Conservation (phyloP, 805 yeast genomes). For the Kodamaea neixiangensis region DNA sequence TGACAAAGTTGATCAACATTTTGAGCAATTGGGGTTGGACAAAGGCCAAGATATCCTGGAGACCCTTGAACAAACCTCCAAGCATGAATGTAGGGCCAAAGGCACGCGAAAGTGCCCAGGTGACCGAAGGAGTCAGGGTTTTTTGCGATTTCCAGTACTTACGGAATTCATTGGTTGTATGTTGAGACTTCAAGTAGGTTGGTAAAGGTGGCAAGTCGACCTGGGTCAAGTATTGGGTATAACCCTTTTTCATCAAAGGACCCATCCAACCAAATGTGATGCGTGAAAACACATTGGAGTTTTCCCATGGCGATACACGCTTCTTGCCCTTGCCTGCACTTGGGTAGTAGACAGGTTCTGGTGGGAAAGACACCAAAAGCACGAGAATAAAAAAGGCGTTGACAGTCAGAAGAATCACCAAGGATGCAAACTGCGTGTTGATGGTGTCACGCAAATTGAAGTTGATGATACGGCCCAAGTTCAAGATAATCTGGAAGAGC, state of each 20-base stretch:
- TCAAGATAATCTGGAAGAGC: slow-evolving; percentile 57
- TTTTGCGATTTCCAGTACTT: slow-evolving; percentile 60
- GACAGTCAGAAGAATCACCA: slow-evolving; percentile 24
- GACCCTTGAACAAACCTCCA: slow-evolving; percentile 71
- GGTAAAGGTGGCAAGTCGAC: slow-evolving; percentile 84
- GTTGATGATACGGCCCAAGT: slow-evolving; percentile 46
- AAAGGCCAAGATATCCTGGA: slow-evolving; percentile 80
- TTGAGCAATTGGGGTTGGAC: slow-evolving; percentile 82
- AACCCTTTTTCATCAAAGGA: slow-evolving; percentile 76
- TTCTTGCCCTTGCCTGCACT: slow-evolving; percentile 1
- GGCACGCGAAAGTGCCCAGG: slow-evolving; percentile 62
- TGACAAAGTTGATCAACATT: slow-evolving; percentile 56
- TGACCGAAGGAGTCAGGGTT: slow-evolving; percentile 50
- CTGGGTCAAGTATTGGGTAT: slow-evolving; percentile 53
- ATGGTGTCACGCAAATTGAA: slow-evolving; percentile 34
- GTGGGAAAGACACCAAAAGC: slow-evolving; percentile 12
- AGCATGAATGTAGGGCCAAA: slow-evolving; percentile 71
- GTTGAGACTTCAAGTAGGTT: slow-evolving; percentile 55
- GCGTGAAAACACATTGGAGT: slow-evolving; percentile 62
- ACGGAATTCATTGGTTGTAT: slow-evolving; percentile 51
- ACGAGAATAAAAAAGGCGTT: slow-evolving; percentile 46
- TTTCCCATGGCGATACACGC: slow-evolving; percentile 45
- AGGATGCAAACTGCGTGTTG: slow-evolving; percentile 46
- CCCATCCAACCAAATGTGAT: slow-evolving; percentile 93
- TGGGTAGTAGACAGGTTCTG: slow-evolving; percentile 3